Percentiles rank a stretch among this genome's conserved stretches.
Conservation (phyloP, 768 basidiomycete genomes). For the Sarcodon sp. region DNA sequence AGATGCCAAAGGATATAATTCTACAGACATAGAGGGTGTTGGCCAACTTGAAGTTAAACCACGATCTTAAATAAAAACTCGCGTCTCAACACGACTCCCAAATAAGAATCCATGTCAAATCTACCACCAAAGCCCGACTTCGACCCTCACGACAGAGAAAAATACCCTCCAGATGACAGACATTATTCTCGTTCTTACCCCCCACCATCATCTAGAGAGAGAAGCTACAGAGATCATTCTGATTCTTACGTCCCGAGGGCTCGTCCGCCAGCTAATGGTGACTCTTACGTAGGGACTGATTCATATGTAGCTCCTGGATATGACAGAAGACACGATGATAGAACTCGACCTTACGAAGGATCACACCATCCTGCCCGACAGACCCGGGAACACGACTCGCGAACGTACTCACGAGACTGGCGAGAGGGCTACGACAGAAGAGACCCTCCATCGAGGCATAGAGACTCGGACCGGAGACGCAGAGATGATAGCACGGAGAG, state of each 20-base stretch:
- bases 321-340: background rate
- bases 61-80: background rate
- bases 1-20: slow-evolving; percentile 74
- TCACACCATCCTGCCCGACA: too few relatives aligned
- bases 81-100: background rate
- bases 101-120: slow-evolving; percentile 11
- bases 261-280: background rate
- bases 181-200: slow-evolving; percentile 11
- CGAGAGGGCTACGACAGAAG: background rate
- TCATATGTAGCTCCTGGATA: background rate
- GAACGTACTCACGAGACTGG: background rate
- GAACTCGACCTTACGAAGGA: background rate
- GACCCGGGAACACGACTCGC: background rate
- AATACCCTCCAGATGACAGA: slow-evolving; percentile 12
- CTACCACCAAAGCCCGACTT: slow-evolving; percentile 21
- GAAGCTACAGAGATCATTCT: background rate
- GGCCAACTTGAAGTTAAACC: background rate
- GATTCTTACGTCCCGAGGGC: too few relatives aligned
- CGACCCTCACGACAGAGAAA: slow-evolving; percentile 8
- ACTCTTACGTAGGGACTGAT: background rate
- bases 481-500: background rate
- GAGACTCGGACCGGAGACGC: background rate
- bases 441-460: background rate
- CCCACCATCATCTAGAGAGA: slow-evolving; percentile 2
- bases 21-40: slow-evolving; percentile 9